phyloP scores from a whole-genome alignment of 768 basidiomycete species.

The Holtermanniella nyarrowii region DNA sequence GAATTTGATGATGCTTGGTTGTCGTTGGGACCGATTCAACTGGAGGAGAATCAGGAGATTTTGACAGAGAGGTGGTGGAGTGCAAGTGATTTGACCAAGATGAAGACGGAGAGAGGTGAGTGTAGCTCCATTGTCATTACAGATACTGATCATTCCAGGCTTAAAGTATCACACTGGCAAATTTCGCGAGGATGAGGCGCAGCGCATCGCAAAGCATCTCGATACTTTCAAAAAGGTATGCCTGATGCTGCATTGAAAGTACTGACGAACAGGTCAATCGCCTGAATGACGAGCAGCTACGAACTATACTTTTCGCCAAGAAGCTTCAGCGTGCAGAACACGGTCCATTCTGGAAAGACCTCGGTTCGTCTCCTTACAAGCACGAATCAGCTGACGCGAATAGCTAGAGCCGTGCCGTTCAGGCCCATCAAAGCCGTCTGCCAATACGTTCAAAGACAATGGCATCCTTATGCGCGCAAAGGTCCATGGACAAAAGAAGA shows the following conservation, averaged over 20 bases:
- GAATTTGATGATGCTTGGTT: background rate
- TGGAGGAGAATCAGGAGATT: background rate
- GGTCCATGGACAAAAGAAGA: background rate
- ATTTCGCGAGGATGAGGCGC: background rate
- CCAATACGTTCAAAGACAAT: background rate
- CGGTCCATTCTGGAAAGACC: background rate
- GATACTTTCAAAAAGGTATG: background rate
- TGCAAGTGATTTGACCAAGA: background rate
- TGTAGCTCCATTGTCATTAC: background rate
- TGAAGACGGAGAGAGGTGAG: background rate
- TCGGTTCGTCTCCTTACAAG: background rate
- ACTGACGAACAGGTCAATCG: background rate
- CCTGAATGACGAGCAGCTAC: background rate
- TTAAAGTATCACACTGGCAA: background rate
- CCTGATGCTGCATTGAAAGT: background rate
- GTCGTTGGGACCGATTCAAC: background rate
- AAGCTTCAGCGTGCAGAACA: background rate
- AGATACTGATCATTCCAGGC: background rate
- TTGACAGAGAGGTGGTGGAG: background rate
- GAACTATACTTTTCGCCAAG: background rate
- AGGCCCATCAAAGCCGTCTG: background rate
- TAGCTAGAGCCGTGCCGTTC: background rate
- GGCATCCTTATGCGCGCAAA: background rate
- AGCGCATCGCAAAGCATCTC: background rate
- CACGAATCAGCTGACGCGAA: background rate